Evolutionary conservation across 345 rosid species (phyloP).

Genomic region (Hirschfeldia incana): DNA sequence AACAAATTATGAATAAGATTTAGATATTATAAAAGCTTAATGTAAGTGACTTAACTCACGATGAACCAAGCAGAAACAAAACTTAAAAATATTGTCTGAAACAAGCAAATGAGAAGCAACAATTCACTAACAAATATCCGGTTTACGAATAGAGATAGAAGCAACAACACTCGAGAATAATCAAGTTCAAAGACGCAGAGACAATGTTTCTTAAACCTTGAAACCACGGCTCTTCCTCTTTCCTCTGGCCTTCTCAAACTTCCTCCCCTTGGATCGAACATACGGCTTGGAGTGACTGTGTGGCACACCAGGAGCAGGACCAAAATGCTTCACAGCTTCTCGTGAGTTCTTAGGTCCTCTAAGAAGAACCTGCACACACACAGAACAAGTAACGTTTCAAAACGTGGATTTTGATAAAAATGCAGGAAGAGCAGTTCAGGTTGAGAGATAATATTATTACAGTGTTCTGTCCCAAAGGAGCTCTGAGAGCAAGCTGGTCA

Average conservation of each 20-base stretch:
- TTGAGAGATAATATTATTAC: slow-evolving; percentile 38
- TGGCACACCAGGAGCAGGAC: slow-evolving; percentile 98
- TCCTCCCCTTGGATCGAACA: slow-evolving; percentile 85
- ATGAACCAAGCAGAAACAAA: slow-evolving; percentile 12
- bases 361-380: slow-evolving; percentile 54
- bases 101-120: slow-evolving; percentile 15
- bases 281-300: slow-evolving; percentile 92
- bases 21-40: too few relatives aligned
- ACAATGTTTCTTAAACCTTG: slow-evolving; percentile 51
- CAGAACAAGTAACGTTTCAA: too few relatives aligned
- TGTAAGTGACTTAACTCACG: background rate
- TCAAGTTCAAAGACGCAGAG: slow-evolving; percentile 23
- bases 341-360: slow-evolving; percentile 96
- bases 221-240: slow-evolving; percentile 81
- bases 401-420: too few relatives aligned
- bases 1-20: background rate
- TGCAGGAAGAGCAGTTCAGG: background rate
- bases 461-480: slow-evolving; percentile 97
- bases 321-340: slow-evolving; percentile 97
- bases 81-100: slow-evolving; percentile 12
- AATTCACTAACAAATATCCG: slow-evolving; percentile 41
- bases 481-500: slow-evolving; percentile 89
- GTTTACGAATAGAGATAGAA: slow-evolving; percentile 16
- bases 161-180: slow-evolving; percentile 28
- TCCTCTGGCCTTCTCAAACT: slow-evolving; percentile 91